Conservation (phyloP, 108 stramenopile genomes). For the Craspedostauros australis region DNA sequence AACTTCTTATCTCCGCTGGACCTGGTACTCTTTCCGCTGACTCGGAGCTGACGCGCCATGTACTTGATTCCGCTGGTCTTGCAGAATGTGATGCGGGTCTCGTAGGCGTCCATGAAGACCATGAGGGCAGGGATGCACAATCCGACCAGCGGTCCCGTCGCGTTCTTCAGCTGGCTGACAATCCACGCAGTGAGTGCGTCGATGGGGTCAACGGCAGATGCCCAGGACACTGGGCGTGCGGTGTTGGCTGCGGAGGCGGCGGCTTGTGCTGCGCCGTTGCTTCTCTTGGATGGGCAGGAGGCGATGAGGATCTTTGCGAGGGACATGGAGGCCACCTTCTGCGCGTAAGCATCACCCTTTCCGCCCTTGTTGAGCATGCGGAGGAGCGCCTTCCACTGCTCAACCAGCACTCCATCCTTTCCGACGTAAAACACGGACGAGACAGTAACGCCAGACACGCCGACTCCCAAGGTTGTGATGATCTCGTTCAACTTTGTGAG, state of each 20-base stretch:
- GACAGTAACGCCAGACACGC: conserved; percentile 62
- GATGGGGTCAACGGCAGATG: conserved; percentile 75
- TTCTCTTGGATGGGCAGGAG: conserved; percentile 70
- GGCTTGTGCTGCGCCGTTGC: no score
- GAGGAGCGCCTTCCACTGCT: conserved; percentile 82
- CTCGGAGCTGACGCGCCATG: conserved; percentile 75
- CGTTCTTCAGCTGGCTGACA: conserved; percentile 76
- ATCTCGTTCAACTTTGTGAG: conserved; percentile 71
- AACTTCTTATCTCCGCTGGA: conserved; percentile 35
- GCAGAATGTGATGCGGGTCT: conserved; percentile 71
- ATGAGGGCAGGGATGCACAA: conserved; percentile 66
- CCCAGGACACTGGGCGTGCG: conserved; percentile 62
- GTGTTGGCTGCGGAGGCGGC: conserved; percentile 5
- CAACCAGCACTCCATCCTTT: conserved; percentile 74
- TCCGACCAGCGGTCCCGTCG: conserved; percentile 53
- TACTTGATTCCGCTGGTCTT: conserved; percentile 85
- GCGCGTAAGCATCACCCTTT: conserved; percentile 74
- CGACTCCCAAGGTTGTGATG: conserved; percentile 44
- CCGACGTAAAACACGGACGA: conserved; percentile 79
- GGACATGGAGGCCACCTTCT: conserved; percentile 69
- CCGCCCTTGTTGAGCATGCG: conserved; percentile 80
- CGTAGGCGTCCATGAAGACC: conserved; percentile 66
- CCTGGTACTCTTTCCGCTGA: conserved; percentile 28
- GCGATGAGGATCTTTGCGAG: conserved; percentile 68
- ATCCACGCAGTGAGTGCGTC: conserved; percentile 83